Base-by-base conservation (phyloP, 2,329 filamentous ascomycete species). In the Aspergillus persii region DNA sequence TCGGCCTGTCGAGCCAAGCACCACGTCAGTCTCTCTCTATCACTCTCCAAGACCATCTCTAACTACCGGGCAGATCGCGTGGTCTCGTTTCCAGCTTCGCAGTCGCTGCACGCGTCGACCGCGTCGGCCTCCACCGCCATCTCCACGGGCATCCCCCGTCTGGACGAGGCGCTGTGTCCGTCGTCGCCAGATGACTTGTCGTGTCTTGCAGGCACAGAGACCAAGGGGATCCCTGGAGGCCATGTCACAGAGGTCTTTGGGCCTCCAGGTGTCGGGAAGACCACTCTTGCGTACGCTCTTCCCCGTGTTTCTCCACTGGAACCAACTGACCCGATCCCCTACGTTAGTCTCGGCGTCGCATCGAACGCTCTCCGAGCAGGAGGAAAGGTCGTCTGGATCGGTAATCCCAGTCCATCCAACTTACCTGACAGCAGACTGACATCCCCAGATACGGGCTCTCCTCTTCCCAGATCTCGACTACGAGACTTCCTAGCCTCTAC, bases 211-310 rank as follows among this genome's bases (percentile, higher is more conserved):
- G 41, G 57, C 44, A 9, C 55, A 56, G 36, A 65, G 64, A 29
- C 41, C 53, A 82, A 83, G 18, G 92, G 92, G 3, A 80, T 96
- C 51, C 83, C 83, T 61, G 85, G 87, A 58, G 91, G 92, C 12
- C 90, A 92, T 72, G 82, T 96, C 47, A 90, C 90, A 3, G 94
- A 98, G 75, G 79, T 96, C 53, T 96, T 91, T 84, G 94, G 94
- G 0, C 92, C 93, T 9, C 89, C 91, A 8, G 93, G 92, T 1
- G 85, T 85, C 29, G 94, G 93, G 31, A 97, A 96, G 80, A 96
- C 92, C 3, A 83, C 89, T 11, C 79, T 97, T 66, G 90, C 88
- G 90, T 94, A 81, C 77, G 85, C 77, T 51, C 59, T 48, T 39
- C 33, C 49, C 47, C 61, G 31, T 57, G 55, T 55, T 41, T 18